Conservation (phyloP, 2,329 filamentous ascomycete species). For the Penicillium sp. region DNA sequence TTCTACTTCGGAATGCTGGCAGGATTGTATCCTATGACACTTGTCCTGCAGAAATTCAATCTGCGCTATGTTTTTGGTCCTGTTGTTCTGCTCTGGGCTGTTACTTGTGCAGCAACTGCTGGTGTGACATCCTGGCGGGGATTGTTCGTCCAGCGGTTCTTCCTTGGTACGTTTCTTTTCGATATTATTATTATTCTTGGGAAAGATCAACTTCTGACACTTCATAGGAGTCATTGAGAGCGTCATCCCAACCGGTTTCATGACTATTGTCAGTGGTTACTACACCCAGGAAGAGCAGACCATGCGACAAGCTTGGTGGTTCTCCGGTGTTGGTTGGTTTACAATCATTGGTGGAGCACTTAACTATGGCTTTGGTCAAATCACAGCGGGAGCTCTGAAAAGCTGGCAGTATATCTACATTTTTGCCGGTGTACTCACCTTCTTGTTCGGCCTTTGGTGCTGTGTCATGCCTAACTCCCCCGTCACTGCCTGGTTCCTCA, state of each 20-base stretch:
- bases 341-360: conserved; percentile 64
- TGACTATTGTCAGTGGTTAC: conserved; percentile 62
- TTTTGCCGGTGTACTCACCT: conserved; percentile 62
- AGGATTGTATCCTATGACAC: conserved; percentile 72
- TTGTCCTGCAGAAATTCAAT: conserved; percentile 67
- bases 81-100: conserved; percentile 60
- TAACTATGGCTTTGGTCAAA: conserved; percentile 69
- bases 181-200: fast-evolving
- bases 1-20: conserved; percentile 81
- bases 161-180: conserved; percentile 41
- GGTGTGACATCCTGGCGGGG: conserved; percentile 64
- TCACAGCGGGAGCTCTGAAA: conserved; percentile 54
- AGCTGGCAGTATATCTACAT: conserved; percentile 73
- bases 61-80: conserved; percentile 65
- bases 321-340: conserved; percentile 57
- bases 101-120: conserved; percentile 68
- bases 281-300: conserved; percentile 68
- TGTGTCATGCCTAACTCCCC: conserved; percentile 67
- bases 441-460: conserved; percentile 65
- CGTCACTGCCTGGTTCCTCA: conserved; percentile 68
- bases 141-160: conserved; percentile 65
- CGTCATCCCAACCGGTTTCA: conserved; percentile 66
- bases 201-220: background rate
- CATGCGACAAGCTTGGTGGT: conserved; percentile 67
- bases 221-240: conserved; percentile 57